Base-by-base conservation (phyloP, 371 early-diverging fungal species). In the Sporodiniella umbellata region DNA sequence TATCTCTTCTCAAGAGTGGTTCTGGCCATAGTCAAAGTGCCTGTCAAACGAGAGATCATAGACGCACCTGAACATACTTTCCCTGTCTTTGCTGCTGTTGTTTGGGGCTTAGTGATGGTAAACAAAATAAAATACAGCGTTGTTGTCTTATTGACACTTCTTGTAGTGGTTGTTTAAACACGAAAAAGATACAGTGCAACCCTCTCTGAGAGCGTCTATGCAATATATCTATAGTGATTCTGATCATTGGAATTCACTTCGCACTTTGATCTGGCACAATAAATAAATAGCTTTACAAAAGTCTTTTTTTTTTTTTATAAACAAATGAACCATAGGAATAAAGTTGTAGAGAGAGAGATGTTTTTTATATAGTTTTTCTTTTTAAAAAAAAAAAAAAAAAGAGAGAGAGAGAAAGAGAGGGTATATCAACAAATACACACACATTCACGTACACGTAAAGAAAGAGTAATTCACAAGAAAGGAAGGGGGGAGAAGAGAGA, bases 51-150 rank as follows among this genome's bases (percentile, higher is more conserved):
- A 44, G 70, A 78, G 40, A 56, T 81, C 30, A 67, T 95, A 24
- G 74, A 86, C 23, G 85, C 85, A 33, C 94, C 94, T 22, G 68
- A 83, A 26, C 78, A 88, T 48, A 79, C 92, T 3, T 98, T 91
- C 72, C 87, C 95, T 8, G 64, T 94, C 12, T 96, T 95, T 70
- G 93, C 97, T 19, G 92, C 96, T 19, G 60, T 96, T n/a, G 83
- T 88, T 26, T 98, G 98, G 98, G 98, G 96, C 4, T 62, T 83
- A 38, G 96, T 97, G 33, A 96, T 98, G 98, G 62, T 61, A 61
- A 48, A 7, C 1, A 46, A 39, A 14, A n/a, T 17, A 11, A 26
- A 21, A 11, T 45, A 33, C 23, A 15, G 8, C 24, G 6, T 26
- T 11, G 8, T 23, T 22, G 12, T 42, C 43, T 23, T 33, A 2